Base-by-base conservation (phyloP, 805 yeast genomes). In the Zygoascus flipseniorum region DNA sequence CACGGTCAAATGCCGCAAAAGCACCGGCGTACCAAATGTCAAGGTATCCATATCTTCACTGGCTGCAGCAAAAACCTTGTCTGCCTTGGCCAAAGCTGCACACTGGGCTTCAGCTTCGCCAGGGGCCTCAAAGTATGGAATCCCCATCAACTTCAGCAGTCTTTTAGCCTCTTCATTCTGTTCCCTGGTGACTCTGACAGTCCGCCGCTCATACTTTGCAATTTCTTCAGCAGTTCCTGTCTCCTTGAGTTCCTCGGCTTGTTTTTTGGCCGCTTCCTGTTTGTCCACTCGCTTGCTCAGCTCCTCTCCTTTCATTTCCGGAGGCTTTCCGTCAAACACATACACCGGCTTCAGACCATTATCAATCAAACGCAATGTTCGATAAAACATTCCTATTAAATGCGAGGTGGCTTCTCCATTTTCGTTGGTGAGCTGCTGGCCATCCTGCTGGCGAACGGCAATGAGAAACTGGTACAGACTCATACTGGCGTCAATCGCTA, bases 81-180 rank as follows among this genome's bases (percentile, higher is more conserved):
- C 97, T 11, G 81, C 79, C 54, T 82, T 79, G 2, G 97, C 97
- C 48, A 93, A 71, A 58, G 82, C 93, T 0, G 99, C 98, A 74
- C 99, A 93, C 64, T 93, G 98, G 0, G 99, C 96, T 68, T 93
- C 99, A 1, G 99, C 99, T 69, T 93, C 99, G 66, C 97, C 85
- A 1, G 99, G 99, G 0, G 99, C 98, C 52, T 81, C 82, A 5
- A 93, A 85, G 61, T 74, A 87, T 1, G 99, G 99, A 49, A 93
- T 86, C 0, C 99, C 99, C 99, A 93, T 93, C 37, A 92, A 71
- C 49, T 75, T 79, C 53, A 93, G 74, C 52, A 93, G 71, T 57
- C 79, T 75, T 68, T 89, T 88, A 19, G 97, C 98, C 63, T 93
- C 98, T 37, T 87, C 97, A 62, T 92, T 93, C 60, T 93, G 99